phyloP scores from a whole-genome alignment of 192 early-diverging fungal species.

The Backusella australiensis region DNA sequence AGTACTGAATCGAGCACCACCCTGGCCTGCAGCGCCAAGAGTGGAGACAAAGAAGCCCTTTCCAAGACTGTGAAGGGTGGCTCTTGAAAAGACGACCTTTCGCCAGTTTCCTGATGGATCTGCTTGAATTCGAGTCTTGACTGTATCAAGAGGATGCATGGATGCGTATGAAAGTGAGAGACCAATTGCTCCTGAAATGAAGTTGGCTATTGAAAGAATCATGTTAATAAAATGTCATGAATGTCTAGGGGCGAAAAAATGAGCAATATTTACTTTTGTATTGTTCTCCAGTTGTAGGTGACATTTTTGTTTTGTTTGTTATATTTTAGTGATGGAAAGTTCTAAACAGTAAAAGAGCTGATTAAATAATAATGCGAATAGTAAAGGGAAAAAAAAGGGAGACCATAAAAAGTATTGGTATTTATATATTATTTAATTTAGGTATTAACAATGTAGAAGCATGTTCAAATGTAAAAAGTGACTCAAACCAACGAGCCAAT shows the following conservation, averaged over 20 bases:
- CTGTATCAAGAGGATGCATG: constrained; percentile 77
- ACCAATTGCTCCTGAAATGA: constrained; percentile 57
- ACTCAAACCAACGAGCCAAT: constrained; percentile 1
- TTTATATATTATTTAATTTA: background rate
- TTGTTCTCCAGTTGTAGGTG: background rate
- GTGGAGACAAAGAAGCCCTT: constrained; percentile 65
- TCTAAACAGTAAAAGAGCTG: background rate
- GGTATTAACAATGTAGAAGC: background rate
- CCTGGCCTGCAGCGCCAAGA: constrained; percentile 71
- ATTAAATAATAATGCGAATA: background rate
- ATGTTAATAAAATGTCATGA: background rate
- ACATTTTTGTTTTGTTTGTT: background rate
- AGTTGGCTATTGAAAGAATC: constrained; percentile 48
- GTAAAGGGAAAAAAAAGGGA: background rate
- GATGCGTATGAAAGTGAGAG: constrained; percentile 67
- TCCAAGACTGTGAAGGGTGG: constrained; percentile 51
- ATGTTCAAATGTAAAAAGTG: background rate
- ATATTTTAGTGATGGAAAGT: background rate
- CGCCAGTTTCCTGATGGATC: constrained; percentile 36
- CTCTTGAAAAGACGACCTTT: constrained; percentile 47
- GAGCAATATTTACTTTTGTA: constrained; percentile 10
- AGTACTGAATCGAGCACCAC: constrained; percentile 65
- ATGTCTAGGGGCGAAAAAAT: too few relatives aligned
- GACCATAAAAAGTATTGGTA: background rate
- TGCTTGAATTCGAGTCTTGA: constrained; percentile 73